phyloP scores from a whole-genome alignment of 2,329 filamentous ascomycete species.

The Colletotrichum sidae region DNA sequence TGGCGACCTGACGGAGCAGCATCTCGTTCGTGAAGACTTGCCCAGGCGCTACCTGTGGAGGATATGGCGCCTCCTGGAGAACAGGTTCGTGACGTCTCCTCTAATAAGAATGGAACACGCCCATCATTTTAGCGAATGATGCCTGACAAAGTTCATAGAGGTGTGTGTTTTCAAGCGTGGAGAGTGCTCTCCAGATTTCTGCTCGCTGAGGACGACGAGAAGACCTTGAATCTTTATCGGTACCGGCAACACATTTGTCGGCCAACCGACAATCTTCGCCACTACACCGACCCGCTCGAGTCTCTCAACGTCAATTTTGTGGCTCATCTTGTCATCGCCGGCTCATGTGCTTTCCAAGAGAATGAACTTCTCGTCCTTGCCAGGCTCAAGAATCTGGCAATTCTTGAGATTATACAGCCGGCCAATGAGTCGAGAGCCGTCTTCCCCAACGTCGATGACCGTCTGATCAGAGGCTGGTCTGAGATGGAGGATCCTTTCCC shows the following conservation, averaged over 20 bases:
- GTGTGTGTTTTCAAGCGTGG: constrained; percentile 54
- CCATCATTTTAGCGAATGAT: no score
- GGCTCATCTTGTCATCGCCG: constrained; percentile 54
- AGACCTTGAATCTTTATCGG: constrained; percentile 51
- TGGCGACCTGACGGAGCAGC: constrained; percentile 46
- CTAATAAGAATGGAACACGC: not conserved
- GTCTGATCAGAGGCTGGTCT: constrained; percentile 59
- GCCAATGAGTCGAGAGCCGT: constrained; percentile 41
- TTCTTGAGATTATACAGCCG: constrained; percentile 59
- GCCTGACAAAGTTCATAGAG: constrained; percentile 39
- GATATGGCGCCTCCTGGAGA: constrained; percentile 54
- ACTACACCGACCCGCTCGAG: constrained; percentile 53
- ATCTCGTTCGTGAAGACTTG: constrained; percentile 47
- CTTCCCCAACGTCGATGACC: constrained; percentile 56
- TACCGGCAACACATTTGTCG: constrained; percentile 54
- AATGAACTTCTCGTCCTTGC: constrained; percentile 55
- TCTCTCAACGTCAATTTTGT: constrained; percentile 53
- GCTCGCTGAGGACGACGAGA: constrained; percentile 47
- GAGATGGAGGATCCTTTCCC: constrained; percentile 57
- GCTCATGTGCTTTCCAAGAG: constrained; percentile 48
- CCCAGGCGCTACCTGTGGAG: constrained; percentile 49
- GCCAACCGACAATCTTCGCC: constrained; percentile 47
- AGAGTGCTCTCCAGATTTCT: constrained; percentile 51
- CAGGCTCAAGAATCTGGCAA: constrained; percentile 58
- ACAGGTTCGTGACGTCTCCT: constrained; percentile 46